Evolutionary conservation across 2,329 filamentous ascomycete genomes (phyloP).

Genomic region (Hypoxylon sp.): DNA sequence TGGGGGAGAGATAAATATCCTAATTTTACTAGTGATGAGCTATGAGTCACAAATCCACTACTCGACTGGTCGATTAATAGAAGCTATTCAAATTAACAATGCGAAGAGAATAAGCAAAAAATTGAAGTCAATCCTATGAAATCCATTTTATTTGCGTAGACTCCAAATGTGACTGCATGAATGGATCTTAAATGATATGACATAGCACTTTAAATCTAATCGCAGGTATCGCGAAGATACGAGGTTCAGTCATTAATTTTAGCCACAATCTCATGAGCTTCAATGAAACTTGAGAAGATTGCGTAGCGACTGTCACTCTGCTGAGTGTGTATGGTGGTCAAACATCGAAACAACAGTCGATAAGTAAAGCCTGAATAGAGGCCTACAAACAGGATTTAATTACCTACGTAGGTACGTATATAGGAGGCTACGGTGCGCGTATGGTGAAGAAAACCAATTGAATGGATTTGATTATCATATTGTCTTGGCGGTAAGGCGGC

Average conservation of each 20-base stretch:
- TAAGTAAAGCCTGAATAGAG: background rate
- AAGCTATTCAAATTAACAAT: conserved; percentile 22
- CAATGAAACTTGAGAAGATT: background rate
- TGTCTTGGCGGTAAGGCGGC: conserved; percentile 33
- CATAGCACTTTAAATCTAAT: conserved; percentile 2
- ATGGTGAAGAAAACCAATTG: conserved; percentile 32
- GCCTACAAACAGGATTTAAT: background rate
- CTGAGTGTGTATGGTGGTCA: background rate
- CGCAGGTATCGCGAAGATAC: background rate
- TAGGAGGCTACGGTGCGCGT: conserved; percentile 19
- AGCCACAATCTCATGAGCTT: background rate
- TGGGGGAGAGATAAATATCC: conserved; percentile 71
- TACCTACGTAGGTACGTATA: background rate
- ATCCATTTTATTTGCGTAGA: conserved; percentile 7
- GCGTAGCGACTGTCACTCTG: background rate
- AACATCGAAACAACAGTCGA: background rate
- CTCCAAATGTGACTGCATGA: conserved; percentile 4
- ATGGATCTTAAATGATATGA: background rate
- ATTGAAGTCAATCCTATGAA: conserved; percentile 12
- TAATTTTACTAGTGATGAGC: conserved; percentile 56
- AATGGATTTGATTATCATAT: conserved; percentile 17
- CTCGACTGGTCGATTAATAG: conserved; percentile 13
- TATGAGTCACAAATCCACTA: conserved; percentile 51
- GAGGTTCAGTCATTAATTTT: background rate
- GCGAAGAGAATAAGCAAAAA: conserved; percentile 5